Evolutionary conservation across 768 basidiomycete species (phyloP), one percentile per base, ranked within the genome.

Genomic region (Mycena kentingensis): DNA sequence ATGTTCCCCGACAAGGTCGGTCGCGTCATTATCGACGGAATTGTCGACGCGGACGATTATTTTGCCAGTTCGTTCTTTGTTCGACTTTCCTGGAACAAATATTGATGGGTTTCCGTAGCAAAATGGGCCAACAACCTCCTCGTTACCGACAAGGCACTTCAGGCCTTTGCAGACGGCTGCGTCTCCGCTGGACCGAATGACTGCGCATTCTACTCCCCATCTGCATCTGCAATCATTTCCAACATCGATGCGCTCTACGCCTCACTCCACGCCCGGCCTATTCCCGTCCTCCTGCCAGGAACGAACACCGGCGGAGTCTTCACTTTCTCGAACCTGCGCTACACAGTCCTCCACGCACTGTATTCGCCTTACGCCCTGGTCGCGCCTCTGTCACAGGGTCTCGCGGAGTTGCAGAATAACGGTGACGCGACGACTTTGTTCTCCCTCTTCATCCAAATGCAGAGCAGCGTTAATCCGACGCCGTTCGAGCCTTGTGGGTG

Each of bases 171-270:
- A 44, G 58, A 63, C 5, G 64, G 63, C 16, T 78, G 77, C 46
- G 64, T 66, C 29, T 60, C 65, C 0, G 75, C 73, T 1, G 77
- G 76, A 0, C 71, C 72, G 1, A 34, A 49, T 6, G 44, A 36
- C 4, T 77, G 77, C 53, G 41, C 71, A 4, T 76, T 78, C 61
- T 74, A 70, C 58, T 70, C 74, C 8, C 63, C 72, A 0, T 67
- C 67, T 1, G 59, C 76, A 1, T 58, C 60, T 0, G 63, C 65
- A 2, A 70, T 78, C 19, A 53, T 61, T 2, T 60, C 60, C 11
- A 77, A 77, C 32, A 60, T 77, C 4, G 71, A 71, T 1, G 47
- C 46, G 1, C 54, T 78, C 1, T 72, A 70, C 43, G 64, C 66
- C 2, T 50, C 61, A 16, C 46, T 78, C 1, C 63, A 64, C 10